Percentiles rank a stretch among this genome's conserved stretches.
Conservation (phyloP, 768 basidiomycete genomes). For the Leccinellum rugosiceps region DNA sequence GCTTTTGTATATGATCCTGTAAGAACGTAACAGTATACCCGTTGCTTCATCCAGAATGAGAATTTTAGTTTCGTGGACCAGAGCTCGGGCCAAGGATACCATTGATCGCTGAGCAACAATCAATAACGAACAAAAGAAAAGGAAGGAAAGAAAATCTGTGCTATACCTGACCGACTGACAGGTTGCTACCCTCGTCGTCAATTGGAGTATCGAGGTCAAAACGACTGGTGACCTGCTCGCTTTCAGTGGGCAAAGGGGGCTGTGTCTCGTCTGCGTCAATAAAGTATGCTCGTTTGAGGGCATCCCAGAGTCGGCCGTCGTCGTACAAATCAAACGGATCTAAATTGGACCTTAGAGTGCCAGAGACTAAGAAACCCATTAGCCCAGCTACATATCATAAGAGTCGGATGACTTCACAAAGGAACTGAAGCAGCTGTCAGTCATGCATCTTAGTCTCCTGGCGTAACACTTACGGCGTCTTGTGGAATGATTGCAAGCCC, state of each 20-base stretch:
- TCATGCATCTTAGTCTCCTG: background rate
- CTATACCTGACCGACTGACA: constrained; percentile 60
- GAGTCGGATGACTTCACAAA: constrained; percentile 26
- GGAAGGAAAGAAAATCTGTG: background rate
- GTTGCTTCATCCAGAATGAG: constrained; percentile 92
- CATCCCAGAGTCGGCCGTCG: constrained; percentile 86
- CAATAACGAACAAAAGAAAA: background rate
- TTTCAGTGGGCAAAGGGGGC: constrained; percentile 26
- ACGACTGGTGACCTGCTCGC: constrained; percentile 42
- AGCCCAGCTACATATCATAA: background rate
- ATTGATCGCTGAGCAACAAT: constrained; percentile 66
- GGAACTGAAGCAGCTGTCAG: constrained; percentile 31
- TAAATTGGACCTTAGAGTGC: constrained; percentile 80
- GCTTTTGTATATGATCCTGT: background rate
- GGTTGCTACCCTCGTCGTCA: constrained; percentile 82
- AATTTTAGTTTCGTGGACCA: constrained; percentile 82
- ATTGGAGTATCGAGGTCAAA: constrained; percentile 83
- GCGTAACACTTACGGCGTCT: constrained; percentile 40
- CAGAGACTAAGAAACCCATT: constrained; percentile 49
- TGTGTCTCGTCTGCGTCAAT: constrained; percentile 47
- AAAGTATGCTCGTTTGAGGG: constrained; percentile 79
- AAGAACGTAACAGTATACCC: constrained; percentile 33
- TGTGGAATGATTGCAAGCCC: constrained; percentile 81
- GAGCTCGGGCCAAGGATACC: constrained; percentile 82
- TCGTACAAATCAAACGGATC: constrained; percentile 85